Conservation (phyloP, 139 green algal species). For the Chlorella sorokiniana region DNA sequence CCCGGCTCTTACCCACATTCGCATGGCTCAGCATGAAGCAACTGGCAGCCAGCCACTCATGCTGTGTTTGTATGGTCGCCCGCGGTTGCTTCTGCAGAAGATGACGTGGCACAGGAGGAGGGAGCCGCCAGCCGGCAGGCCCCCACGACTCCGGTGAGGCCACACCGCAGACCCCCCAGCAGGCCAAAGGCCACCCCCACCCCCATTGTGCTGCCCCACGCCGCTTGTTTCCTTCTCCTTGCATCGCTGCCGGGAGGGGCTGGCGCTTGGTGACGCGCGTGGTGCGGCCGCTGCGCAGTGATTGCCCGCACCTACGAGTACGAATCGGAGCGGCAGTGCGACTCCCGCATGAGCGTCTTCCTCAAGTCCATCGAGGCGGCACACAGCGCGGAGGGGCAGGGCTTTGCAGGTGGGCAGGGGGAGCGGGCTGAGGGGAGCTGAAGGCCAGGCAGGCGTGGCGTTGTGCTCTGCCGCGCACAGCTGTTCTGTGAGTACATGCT, state of each 20-base stretch:
- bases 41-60: not conserved
- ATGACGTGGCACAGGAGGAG: constrained; percentile 46
- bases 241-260: too few relatives aligned
- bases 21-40: too few relatives aligned
- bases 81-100: constrained; percentile 55
- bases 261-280: not conserved
- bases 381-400: constrained; percentile 47
- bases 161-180: not conserved
- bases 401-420: constrained; percentile 65
- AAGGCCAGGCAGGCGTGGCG: not conserved
- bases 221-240: too few relatives aligned
- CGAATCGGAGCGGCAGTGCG: constrained; percentile 66
- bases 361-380: constrained; percentile 73
- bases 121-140: constrained; percentile 23
- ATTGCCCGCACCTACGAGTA: constrained; percentile 75
- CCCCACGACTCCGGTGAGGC: constrained; percentile 4
- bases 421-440: not conserved
- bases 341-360: constrained; percentile 69
- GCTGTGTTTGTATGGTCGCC: not conserved
- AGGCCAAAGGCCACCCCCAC: not conserved
- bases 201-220: too few relatives aligned
- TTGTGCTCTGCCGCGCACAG: too few relatives aligned
- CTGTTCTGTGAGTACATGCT: too few relatives aligned
- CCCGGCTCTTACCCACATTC: too few relatives aligned
- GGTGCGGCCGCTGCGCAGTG: constrained; percentile 9